A percentile compares a stretch with the other conserved stretches of the same genome.
Conservation (phyloP, 306 rosid species). For the Albizia julibrissin region DNA sequence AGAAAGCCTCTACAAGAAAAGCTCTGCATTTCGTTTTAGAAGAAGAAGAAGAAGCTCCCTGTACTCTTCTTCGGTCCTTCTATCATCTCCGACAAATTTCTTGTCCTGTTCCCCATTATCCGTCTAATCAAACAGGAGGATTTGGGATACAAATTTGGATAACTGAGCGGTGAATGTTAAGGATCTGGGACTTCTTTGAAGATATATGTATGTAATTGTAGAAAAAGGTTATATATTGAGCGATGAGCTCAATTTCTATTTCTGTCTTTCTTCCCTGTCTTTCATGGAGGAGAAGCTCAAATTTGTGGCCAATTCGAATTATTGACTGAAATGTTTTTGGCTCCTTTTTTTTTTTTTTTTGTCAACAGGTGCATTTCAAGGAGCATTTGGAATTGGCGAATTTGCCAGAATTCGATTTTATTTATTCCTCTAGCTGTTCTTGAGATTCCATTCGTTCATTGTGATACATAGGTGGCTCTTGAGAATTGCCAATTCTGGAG, state of each 20-base stretch:
- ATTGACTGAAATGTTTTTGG: conserved; percentile 21
- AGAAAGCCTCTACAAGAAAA: conserved; percentile 39
- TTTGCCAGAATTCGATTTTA: conserved; percentile 18
- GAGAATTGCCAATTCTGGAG: conserved; percentile 22
- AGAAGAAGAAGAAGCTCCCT: conserved; percentile 36
- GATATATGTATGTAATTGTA: conserved; percentile 17
- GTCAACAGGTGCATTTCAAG: conserved; percentile 38
- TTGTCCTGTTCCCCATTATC: conserved; percentile 25
- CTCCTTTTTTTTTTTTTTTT: conserved; percentile 19
- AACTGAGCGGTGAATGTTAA: conserved; percentile 40
- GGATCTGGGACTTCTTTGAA: conserved; percentile 50
- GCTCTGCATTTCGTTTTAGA: conserved; percentile 59
- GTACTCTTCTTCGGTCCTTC: conserved; percentile 35
- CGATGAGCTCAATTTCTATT: conserved; percentile 27
- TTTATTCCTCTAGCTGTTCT: conserved; percentile 22
- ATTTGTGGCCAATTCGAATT: conserved; percentile 13
- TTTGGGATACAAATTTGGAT: conserved; percentile 30
- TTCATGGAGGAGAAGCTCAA: conserved; percentile 5
- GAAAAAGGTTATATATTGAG: conserved; percentile 40
- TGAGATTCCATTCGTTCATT: conserved; percentile 38
- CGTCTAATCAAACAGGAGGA: conserved; percentile 4
- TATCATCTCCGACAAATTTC: conserved; percentile 18
- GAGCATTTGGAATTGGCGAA: conserved; percentile 27
- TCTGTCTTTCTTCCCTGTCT: not conserved
- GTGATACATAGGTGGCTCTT: conserved; percentile 13